These are phyloP conservation scores for Calocybe gambosa DNA, from an alignment of 1,284 basidiomycete genomes.

Conservation along the genomic window DNA sequence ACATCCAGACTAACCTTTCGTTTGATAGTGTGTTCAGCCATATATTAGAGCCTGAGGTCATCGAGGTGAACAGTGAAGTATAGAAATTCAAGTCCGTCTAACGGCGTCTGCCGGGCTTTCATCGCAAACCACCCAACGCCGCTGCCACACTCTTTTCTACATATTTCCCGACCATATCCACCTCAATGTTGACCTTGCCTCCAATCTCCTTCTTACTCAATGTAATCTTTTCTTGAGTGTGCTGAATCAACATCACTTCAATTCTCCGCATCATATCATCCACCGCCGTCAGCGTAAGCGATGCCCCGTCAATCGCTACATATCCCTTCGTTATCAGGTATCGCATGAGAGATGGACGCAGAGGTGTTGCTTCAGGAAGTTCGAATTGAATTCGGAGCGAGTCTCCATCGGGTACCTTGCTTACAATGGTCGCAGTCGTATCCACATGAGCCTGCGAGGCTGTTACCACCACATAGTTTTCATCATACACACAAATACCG, in stretches of 20 bases:
- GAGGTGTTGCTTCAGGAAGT: slow-evolving; percentile 57
- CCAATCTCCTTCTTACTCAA: slow-evolving; percentile 74
- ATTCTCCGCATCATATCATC: slow-evolving; percentile 69
- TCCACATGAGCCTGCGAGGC: slow-evolving; percentile 85
- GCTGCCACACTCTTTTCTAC: slow-evolving; percentile 78
- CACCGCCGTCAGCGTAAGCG: slow-evolving; percentile 86
- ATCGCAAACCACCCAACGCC: slow-evolving; percentile 39
- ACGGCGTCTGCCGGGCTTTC: slow-evolving; percentile 19
- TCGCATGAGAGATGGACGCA: slow-evolving; percentile 62
- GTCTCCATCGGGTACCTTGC: slow-evolving; percentile 74
- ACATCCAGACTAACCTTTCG: slow-evolving; percentile 35
- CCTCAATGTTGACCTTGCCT: slow-evolving; percentile 89
- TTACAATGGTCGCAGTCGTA: slow-evolving; percentile 72
- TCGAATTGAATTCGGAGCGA: slow-evolving; percentile 81
- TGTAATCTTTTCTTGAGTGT: slow-evolving; percentile 89
- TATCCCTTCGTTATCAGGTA: slow-evolving; percentile 97
- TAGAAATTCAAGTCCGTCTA: slow-evolving; percentile 5
- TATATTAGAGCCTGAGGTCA: not conserved
- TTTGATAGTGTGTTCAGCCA: slow-evolving; percentile 29
- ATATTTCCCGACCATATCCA: slow-evolving; percentile 89
- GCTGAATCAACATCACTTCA: slow-evolving; percentile 92
- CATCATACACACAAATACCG: slow-evolving; percentile 14
- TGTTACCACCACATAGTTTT: slow-evolving; percentile 5
- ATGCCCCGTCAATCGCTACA: slow-evolving; percentile 91
- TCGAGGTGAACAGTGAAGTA: not conserved